phyloP scores from a whole-genome alignment of 768 basidiomycete genomes.

The Suillus spraguei region DNA sequence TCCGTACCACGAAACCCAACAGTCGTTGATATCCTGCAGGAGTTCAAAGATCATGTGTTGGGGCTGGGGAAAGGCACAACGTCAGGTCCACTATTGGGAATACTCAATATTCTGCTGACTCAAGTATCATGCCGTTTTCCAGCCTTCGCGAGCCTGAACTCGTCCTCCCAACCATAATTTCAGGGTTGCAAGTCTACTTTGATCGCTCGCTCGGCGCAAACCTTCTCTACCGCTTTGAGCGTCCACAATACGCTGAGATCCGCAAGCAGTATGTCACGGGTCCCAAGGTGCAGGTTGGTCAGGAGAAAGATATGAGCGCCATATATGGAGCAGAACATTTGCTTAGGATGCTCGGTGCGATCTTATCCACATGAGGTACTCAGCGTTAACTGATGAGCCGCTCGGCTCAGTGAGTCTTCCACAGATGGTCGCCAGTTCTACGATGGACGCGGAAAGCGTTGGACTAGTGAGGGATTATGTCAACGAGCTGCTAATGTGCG shows the following conservation, averaged over 20 bases:
- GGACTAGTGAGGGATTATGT: slow-evolving; percentile 84
- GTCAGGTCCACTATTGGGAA: slow-evolving; percentile 35
- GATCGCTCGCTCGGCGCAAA: slow-evolving; percentile 89
- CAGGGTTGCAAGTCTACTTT: slow-evolving; percentile 90
- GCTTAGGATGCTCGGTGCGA: slow-evolving; percentile 85
- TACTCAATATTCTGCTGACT: not conserved
- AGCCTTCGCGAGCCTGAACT: slow-evolving; percentile 72
- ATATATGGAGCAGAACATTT: slow-evolving; percentile 96
- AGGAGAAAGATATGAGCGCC: slow-evolving; percentile 85
- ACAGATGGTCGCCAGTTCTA: slow-evolving; percentile 84
- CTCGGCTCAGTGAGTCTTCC: slow-evolving; percentile 80
- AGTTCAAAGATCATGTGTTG: slow-evolving; percentile 71
- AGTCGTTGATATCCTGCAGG: slow-evolving; percentile 73
- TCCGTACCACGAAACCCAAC: slow-evolving; percentile 79
- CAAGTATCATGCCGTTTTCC: slow-evolving; percentile 1
- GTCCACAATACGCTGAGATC: slow-evolving; percentile 87
- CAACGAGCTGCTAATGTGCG: slow-evolving; percentile 82
- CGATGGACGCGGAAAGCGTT: slow-evolving; percentile 90
- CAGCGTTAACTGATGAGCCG: slow-evolving; percentile 15
- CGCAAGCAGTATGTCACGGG: slow-evolving; percentile 76
- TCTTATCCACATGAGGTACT: not conserved
- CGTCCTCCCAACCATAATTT: slow-evolving; percentile 77
- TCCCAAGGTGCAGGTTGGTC: slow-evolving; percentile 61
- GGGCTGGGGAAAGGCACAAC: slow-evolving; percentile 47
- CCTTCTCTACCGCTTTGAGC: slow-evolving; percentile 92